Base-by-base conservation (phyloP, 2,329 filamentous ascomycete genomes). In the Pseudogymnoascus pannorum region DNA sequence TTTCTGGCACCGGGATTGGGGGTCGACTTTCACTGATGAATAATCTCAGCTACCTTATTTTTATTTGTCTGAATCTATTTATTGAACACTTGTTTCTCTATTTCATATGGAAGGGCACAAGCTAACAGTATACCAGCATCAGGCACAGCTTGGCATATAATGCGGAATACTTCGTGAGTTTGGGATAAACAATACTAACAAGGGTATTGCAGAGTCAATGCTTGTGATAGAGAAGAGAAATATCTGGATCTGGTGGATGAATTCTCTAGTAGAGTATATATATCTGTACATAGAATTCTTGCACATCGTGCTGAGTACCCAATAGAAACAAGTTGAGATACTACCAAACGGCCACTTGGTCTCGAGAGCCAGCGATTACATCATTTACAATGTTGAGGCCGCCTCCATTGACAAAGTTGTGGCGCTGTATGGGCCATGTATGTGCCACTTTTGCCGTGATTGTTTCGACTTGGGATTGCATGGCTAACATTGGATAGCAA, bases 1-100 rank as follows among this genome's bases (percentile, higher is more conserved):
- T 86, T 96, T 88, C 83, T 93, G 91, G 88, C 81, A 76, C 78
- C 78, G 77, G 77, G 78, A 70, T 72, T 73, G 68, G 78, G 76
- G 75, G 79, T 78, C 78, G 79, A 80, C 83, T 84, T 87, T 96
- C 93, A 84, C 85, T 97, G 93, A 97, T 97, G 93, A 95, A 88
- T 96, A 86, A 81, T 87, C 89, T 94, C 88, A 91, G 93, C 93
- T 97, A 97, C 93, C 93, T 97, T 88, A 86, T 84, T 84, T 88
- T 77, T 72, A 75, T 80, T 82, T 80, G 89, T 97, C 93, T 97
- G 93, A 97, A 81, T 69, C 69, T 67, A 68, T 63, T 61, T 61
- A 59, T 44, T 40, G 33, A 65, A 64, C 38, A 64, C 59, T 64
- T 42, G 64, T 59, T 64, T 60, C 57, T 62, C 59, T 60, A 61